Percentiles rank a stretch among this genome's conserved stretches.
Conservation (phyloP, 768 basidiomycete genomes). For the Suillus hirtellus region DNA sequence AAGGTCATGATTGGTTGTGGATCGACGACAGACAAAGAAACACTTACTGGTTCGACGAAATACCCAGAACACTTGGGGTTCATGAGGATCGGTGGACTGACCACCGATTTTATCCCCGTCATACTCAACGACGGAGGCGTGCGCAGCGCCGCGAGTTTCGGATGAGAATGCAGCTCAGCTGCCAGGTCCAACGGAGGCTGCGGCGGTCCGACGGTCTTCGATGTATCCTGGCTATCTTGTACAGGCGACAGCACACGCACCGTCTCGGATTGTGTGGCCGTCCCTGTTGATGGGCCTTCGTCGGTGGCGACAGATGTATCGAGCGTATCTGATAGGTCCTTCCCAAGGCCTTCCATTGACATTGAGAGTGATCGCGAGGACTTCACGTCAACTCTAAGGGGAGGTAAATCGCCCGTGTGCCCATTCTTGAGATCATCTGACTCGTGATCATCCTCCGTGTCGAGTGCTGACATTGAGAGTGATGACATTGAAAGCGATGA, state of each 20-base stretch:
- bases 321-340: conserved; percentile 32
- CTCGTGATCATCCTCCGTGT: conserved; percentile 42
- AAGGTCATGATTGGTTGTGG: background rate
- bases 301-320: conserved; percentile 18
- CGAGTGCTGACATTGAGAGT: conserved; percentile 56
- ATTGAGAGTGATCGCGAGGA: conserved; percentile 18
- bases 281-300: background rate
- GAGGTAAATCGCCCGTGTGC: background rate
- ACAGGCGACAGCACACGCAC: conserved; percentile 5
- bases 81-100: conserved; percentile 65
- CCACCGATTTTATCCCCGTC: conserved; percentile 26
- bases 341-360: conserved; percentile 36
- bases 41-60: conserved; percentile 89
- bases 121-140: conserved; percentile 24
- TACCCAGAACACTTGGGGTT: conserved; percentile 94
- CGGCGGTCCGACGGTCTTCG: conserved; percentile 1
- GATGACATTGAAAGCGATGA: conserved; percentile 59
- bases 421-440: conserved; percentile 21
- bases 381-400: conserved; percentile 14
- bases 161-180: conserved; percentile 45
- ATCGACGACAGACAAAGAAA: background rate
- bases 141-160: conserved; percentile 52
- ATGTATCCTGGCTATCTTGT: conserved; percentile 1
- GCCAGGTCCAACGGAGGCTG: conserved; percentile 38
- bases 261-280: conserved; percentile 5